Evolutionary conservation across 352 stramenopile species (phyloP), one percentile per base, ranked within the genome.

Genomic region (Phytophthora megakarya): DNA sequence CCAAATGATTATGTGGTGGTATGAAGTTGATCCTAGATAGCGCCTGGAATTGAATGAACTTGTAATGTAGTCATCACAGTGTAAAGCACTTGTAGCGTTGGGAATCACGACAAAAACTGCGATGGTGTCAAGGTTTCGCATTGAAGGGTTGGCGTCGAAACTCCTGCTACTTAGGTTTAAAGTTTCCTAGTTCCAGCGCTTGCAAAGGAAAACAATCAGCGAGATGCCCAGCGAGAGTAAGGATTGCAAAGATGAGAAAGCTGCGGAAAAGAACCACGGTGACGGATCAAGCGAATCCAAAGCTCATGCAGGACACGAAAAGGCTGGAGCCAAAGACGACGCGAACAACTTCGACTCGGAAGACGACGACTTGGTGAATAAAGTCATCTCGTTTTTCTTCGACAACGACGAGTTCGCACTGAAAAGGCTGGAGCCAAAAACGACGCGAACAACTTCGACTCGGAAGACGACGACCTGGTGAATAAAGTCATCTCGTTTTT

Each of bases 321-420:
- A 65, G 51, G 62, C 72, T 1, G 50, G 72, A 38, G 60, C 61
- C 12, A 84, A 78, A 46, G 72, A 75, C 42, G 65, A 71, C 10
- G 65, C 65, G 1, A 67, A 69, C 16, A 58, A 42, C n/a, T 46
- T 73, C 13, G 55, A 75, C 35, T 25, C 62, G 22, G 25, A 64
- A 15, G 47, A 61, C 5, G 61, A 53, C 35, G 69, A 77, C 26
- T 68, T 91, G 4, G 78, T 88, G 26, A 59, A 82, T 52, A 82
- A 82, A 45, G 84, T 93, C 40, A 88, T 90, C 52, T 70, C 71
- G 32, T 93, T 81, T 50, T 93, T 93, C 61, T 93, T 93, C 38
- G 80, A 90, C 54, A 80, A 93, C 61, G 84, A 93, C 60, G 81
- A 80, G 35, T 93, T 93, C 46, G 82, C 81, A 9, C 69, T n/a